Conservation (phyloP, 2,329 filamentous ascomycete genomes). For the Nemania sp. region DNA sequence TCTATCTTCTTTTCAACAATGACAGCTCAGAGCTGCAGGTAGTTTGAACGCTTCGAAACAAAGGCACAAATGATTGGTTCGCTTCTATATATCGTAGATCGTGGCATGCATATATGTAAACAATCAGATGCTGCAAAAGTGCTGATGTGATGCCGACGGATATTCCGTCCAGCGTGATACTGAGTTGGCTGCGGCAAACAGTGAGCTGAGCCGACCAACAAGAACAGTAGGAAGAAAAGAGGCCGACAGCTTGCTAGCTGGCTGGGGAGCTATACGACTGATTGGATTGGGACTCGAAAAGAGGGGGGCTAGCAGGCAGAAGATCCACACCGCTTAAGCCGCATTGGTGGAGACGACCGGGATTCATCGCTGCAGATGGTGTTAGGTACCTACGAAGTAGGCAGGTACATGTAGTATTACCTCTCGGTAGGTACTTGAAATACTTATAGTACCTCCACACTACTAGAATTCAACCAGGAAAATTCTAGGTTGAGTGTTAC, state of each 20-base stretch:
- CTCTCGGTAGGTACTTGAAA: too few species aligned
- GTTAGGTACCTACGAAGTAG: too few species aligned
- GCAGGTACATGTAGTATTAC: too few species aligned
- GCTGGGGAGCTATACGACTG: conserved; percentile 1
- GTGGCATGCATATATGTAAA: conserved; percentile 17
- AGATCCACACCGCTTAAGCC: conserved; percentile 26
- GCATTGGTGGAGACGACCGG: conserved; percentile 16
- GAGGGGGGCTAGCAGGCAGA: conserved; percentile 12
- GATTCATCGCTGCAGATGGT: not conserved
- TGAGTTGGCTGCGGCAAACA: conserved; percentile 4
- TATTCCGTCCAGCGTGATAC: not conserved
- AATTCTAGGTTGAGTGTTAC: too few species aligned
- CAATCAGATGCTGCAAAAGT: not conserved
- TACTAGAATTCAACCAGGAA: too few species aligned
- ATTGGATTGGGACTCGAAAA: conserved; percentile 26
- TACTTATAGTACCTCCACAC: too few species aligned
- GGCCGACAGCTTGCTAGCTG: not conserved
- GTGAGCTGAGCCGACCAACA: not conserved
- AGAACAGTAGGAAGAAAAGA: not conserved
- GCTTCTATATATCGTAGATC: conserved; percentile 12
- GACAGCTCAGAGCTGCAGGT: conserved; percentile 19
- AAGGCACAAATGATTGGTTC: conserved; percentile 6
- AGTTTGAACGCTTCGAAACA: not conserved
- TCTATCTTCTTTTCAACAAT: not conserved
- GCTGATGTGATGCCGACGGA: not conserved